Percentiles rank a stretch among this genome's conserved stretches.
Conservation (phyloP, 2,329 filamentous ascomycete genomes). For the Chaetomium globosum region DNA sequence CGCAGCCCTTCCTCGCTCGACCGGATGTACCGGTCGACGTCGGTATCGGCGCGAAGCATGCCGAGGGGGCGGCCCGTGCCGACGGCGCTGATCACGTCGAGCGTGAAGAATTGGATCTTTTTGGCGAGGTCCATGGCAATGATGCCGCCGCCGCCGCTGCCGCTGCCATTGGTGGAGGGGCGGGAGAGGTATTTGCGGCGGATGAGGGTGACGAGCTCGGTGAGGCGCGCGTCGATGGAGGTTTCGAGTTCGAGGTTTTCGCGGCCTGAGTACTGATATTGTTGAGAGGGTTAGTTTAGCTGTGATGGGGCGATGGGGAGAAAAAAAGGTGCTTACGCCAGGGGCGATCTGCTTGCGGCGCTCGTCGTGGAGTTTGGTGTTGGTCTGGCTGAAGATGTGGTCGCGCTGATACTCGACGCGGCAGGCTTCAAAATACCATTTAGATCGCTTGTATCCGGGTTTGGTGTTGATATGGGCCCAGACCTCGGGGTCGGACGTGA, state of each 20-base stretch:
- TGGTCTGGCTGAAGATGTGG: conserved; percentile 56
- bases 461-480: conserved; percentile 30
- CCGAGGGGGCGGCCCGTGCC: conserved; percentile 56
- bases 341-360: conserved; percentile 55
- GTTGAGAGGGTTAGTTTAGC: background rate
- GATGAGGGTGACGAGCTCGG: conserved; percentile 52
- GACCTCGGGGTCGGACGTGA: conserved; percentile 28
- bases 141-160: conserved; percentile 14
- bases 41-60: conserved; percentile 51
- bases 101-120: conserved; percentile 56
- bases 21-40: conserved; percentile 52
- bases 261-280: conserved; percentile 54
- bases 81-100: conserved; percentile 59
- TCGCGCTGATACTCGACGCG: conserved; percentile 42
- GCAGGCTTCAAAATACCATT: conserved; percentile 29
- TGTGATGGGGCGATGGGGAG: background rate
- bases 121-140: conserved; percentile 52
- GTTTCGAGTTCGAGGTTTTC: conserved; percentile 54
- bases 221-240: conserved; percentile 47
- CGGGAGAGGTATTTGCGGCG: conserved; percentile 48
- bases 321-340: conserved; percentile 45
- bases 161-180: conserved; percentile 27
- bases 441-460: conserved; percentile 22
- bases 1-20: conserved; percentile 26
- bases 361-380: conserved; percentile 51